phyloP scores from a whole-genome alignment of 139 green algal species.

The Pedinophyceae sp. region DNA sequence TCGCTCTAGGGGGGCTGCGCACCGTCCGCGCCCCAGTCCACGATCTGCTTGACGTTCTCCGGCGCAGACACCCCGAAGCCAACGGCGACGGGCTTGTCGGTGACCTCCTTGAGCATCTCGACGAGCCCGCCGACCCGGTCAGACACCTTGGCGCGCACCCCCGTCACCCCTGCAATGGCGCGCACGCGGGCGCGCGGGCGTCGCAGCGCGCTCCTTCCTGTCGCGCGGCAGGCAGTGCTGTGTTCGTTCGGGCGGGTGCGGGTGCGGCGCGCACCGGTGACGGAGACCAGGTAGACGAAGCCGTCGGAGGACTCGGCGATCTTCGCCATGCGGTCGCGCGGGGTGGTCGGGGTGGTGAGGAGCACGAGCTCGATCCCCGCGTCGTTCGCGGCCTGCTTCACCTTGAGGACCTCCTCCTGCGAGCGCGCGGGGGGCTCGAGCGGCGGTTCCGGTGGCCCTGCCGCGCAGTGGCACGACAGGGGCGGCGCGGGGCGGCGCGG shows the following conservation, averaged over 20 bases:
- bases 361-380: slow-evolving; percentile 85
- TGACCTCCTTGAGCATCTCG: slow-evolving; percentile 42
- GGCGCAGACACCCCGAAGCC: slow-evolving; percentile 86
- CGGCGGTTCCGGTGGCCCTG: too few species aligned
- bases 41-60: slow-evolving; percentile 64
- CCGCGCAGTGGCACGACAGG: too few species aligned
- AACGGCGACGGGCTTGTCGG: slow-evolving; percentile 76
- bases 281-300: slow-evolving; percentile 96
- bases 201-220: background rate
- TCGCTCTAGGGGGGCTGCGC: too few species aligned
- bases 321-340: slow-evolving; percentile 32
- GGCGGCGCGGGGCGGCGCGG: too few species aligned
- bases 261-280: slow-evolving; percentile 27
- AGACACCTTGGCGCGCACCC: slow-evolving; percentile 40
- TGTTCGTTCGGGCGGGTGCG: background rate
- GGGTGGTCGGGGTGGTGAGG: slow-evolving; percentile 83
- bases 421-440: slow-evolving; percentile 72
- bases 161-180: slow-evolving; percentile 66
- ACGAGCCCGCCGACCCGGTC: slow-evolving; percentile 68
- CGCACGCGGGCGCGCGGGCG: background rate
- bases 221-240: too few species aligned
- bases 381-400: slow-evolving; percentile 38
- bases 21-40: slow-evolving; percentile 85
- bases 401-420: slow-evolving; percentile 57
- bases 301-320: slow-evolving; percentile 76